These are phyloP conservation scores for Calonectria multiphialidica DNA, from an alignment of 2,329 filamentous ascomycete genomes.

Conservation along the genomic window DNA sequence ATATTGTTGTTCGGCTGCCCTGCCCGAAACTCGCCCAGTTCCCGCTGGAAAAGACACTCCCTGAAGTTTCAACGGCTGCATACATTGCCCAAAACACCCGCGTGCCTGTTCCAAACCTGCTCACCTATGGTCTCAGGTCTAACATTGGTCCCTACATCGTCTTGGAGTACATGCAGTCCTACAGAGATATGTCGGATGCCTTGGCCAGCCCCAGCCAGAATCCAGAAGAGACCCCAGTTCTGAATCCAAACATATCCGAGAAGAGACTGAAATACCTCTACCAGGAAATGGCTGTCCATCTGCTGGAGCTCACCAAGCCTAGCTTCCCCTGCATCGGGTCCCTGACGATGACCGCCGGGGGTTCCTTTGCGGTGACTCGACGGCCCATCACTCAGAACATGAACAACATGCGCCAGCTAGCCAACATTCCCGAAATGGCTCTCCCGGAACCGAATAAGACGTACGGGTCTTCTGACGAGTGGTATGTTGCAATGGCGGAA, in stretches of 20 bases:
- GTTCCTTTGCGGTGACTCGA: background rate
- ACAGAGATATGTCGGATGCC: background rate
- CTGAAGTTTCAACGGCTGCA: background rate
- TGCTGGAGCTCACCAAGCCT: background rate
- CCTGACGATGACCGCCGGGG: background rate
- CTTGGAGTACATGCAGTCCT: background rate
- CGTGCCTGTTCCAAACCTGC: background rate
- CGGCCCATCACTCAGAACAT: background rate
- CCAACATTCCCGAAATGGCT: background rate
- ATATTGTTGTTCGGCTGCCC: background rate
- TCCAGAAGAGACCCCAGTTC: background rate
- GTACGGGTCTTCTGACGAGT: background rate
- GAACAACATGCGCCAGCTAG: conserved; percentile 1
- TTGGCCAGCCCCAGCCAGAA: background rate
- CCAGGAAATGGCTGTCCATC: background rate
- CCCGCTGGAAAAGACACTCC: background rate
- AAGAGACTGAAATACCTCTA: background rate
- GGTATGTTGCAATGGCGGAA: background rate
- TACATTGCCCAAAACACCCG: background rate
- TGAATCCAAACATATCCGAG: background rate
- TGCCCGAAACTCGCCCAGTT: background rate
- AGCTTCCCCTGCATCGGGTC: background rate
- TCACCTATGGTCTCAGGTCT: background rate
- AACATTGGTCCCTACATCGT: background rate
- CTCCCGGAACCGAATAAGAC: background rate